Evolutionary conservation across 2,329 filamentous ascomycete species (phyloP).

Genomic region (Neocatenulostroma microsporum): DNA sequence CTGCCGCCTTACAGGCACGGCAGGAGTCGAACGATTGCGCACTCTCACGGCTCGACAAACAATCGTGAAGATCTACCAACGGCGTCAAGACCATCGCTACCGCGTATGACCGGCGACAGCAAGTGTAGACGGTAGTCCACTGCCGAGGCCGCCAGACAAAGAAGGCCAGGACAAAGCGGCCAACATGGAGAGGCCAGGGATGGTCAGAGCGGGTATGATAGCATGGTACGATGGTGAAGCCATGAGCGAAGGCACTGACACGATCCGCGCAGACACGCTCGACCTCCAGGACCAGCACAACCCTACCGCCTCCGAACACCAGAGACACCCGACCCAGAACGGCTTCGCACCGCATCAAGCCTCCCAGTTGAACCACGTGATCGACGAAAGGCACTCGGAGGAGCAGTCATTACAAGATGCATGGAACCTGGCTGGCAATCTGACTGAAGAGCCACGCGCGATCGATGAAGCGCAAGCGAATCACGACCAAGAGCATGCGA

Average conservation of each 20-base stretch:
- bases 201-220: constrained; percentile 6
- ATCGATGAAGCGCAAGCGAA: constrained; percentile 44
- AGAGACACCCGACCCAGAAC: constrained; percentile 48
- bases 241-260: background rate
- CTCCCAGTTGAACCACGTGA: constrained; percentile 70
- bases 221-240: background rate
- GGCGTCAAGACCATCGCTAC: too few species aligned
- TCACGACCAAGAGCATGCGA: constrained; percentile 46
- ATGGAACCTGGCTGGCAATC: constrained; percentile 36
- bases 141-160: too few species aligned
- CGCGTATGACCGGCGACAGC: too few species aligned
- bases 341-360: constrained; percentile 74
- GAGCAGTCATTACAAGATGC: constrained; percentile 59
- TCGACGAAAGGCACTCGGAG: constrained; percentile 63
- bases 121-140: too few species aligned
- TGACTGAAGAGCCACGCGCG: constrained; percentile 36
- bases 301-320: constrained; percentile 78
- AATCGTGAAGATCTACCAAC: too few species aligned
- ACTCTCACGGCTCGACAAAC: too few species aligned
- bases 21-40: too few species aligned
- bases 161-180: too few species aligned
- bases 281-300: constrained; percentile 80
- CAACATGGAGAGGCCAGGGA: constrained; percentile 5
- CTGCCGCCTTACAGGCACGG: too few species aligned
- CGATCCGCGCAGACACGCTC: constrained; percentile 67